Base-by-base conservation (phyloP, 176 grass and related monocot genomes). In the Alopecurus myosuroides region DNA sequence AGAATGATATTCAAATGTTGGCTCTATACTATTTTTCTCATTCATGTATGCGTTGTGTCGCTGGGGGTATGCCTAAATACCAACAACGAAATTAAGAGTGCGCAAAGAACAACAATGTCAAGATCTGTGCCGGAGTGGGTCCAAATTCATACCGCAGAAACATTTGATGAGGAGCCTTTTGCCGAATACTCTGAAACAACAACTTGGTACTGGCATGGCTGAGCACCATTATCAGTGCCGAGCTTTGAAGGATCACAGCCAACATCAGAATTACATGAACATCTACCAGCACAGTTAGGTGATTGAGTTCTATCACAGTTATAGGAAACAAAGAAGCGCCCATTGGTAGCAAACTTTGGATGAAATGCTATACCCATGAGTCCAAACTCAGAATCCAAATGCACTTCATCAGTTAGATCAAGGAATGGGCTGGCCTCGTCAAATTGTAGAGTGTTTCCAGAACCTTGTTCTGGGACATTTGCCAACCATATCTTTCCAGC, bases 331-430 rank as follows among this genome's bases (percentile, higher is more conserved):
- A 98, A 95, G 81, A 98, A 88, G 26, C 93, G 91, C 15, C 96
- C 96, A 71, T 98, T 98, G 19, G 74, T 87, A 26, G 83, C 74
- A 6, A 93, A 98, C 72, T 95, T 91, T 20, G 91, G 93, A 84
- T 98, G 96, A 77, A 95, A 98, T 50, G 93, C 91, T 46, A 98
- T 77, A 13, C 96, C 91, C 93, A 98, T 92, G 67, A 98, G 84
- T 26, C 96, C 96, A 82, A 95, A 90, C 73, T 87, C n/a, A 25
- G 89, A 90, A 87, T 95, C 93, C 1, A 70, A 83, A 69, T 95
- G 80, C 33, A 98, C 93, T 77, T 94, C 85, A 83, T 98, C 93
- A n/a, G 89, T 93, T 87, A 98, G 79, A 82, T 98, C 93, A 72
- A 98, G 85, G 88, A 98, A 98, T 25, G 93, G 93, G 61, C 85